A percentile compares a stretch with the other conserved stretches of the same genome.
phyloP scores from a whole-genome alignment of 2,329 filamentous ascomycete species.

The Talaromyces islandicus region DNA sequence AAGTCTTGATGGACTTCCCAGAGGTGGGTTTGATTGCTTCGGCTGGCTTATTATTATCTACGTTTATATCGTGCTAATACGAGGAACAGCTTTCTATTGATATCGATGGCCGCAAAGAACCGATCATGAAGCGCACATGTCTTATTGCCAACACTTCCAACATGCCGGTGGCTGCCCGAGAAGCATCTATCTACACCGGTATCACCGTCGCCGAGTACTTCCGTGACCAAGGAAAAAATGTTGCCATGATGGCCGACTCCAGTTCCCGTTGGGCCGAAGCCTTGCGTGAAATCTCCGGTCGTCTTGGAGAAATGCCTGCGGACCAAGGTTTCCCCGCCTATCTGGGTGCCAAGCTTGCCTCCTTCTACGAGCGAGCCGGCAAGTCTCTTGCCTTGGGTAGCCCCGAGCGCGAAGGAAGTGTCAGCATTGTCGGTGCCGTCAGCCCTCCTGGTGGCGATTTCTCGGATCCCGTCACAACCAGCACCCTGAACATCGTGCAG shows the following conservation, averaged over 20 bases:
- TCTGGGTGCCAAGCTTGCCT: slow-evolving; percentile 90
- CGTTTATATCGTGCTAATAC: slow-evolving; percentile 11
- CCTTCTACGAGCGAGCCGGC: slow-evolving; percentile 98
- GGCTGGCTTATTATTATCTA: background rate
- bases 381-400: slow-evolving; percentile 80
- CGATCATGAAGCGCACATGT: slow-evolving; percentile 99
- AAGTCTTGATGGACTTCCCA: slow-evolving; percentile 99
- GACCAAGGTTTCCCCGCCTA: slow-evolving; percentile 99
- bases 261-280: slow-evolving; percentile 98
- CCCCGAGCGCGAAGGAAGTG: slow-evolving; percentile 81
- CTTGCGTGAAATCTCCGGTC: slow-evolving; percentile 95
- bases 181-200: slow-evolving; percentile 97
- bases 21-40: slow-evolving; percentile 47
- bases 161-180: slow-evolving; percentile 97
- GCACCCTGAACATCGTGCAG: slow-evolving; percentile 93
- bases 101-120: slow-evolving; percentile 88
- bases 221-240: slow-evolving; percentile 91
- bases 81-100: slow-evolving; percentile 71
- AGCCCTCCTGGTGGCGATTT: slow-evolving; percentile 98
- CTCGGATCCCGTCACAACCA: slow-evolving; percentile 92
- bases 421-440: slow-evolving; percentile 96
- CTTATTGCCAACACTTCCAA: slow-evolving; percentile 99
- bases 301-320: slow-evolving; percentile 98
- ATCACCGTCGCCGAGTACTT: slow-evolving; percentile 97
- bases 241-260: slow-evolving; percentile 98